phyloP scores from a whole-genome alignment of 1,284 basidiomycete genomes.

The Marasmius oreades region DNA sequence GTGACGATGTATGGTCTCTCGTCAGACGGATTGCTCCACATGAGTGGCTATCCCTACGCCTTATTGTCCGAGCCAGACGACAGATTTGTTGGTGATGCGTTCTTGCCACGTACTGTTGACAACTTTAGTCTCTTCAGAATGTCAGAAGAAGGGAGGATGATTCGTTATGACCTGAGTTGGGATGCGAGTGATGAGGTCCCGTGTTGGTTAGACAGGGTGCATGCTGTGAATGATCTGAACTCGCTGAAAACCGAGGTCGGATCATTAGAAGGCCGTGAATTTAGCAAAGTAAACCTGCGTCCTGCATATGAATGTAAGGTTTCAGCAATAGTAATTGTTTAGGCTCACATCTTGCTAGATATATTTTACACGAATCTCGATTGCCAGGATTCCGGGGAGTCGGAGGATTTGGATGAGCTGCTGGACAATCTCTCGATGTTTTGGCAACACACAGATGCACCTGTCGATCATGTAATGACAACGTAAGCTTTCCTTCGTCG shows the following conservation, averaged over 20 bases:
- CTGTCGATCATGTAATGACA: constrained; percentile 53
- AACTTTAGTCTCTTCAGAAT: constrained; percentile 38
- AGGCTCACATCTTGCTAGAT: constrained; percentile 27
- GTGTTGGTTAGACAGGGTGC: constrained; percentile 40
- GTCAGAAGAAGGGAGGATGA: not conserved
- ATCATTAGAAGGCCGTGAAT: constrained; percentile 41
- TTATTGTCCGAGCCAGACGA: constrained; percentile 32
- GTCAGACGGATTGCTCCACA: constrained; percentile 37
- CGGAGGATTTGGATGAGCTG: constrained; percentile 40
- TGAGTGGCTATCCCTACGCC: constrained; percentile 42
- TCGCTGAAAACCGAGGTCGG: constrained; percentile 35
- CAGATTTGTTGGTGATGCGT: constrained; percentile 40
- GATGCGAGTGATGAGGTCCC: constrained; percentile 5
- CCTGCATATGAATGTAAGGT: constrained; percentile 49
- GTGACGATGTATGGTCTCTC: constrained; percentile 63
- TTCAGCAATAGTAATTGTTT: not conserved
- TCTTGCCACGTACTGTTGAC: constrained; percentile 34
- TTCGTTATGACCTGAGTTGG: not conserved
- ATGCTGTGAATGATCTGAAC: constrained; percentile 30
- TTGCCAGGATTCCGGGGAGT: constrained; percentile 20
- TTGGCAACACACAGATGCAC: constrained; percentile 47
- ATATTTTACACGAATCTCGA: constrained; percentile 30
- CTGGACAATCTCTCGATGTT: constrained; percentile 51
- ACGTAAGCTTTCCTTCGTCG: constrained; percentile 34
- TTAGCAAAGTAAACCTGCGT: constrained; percentile 44